Percentiles rank a stretch among this genome's conserved stretches.
Conservation (phyloP, 2,329 filamentous ascomycete species). For the Epichloe scottii region DNA sequence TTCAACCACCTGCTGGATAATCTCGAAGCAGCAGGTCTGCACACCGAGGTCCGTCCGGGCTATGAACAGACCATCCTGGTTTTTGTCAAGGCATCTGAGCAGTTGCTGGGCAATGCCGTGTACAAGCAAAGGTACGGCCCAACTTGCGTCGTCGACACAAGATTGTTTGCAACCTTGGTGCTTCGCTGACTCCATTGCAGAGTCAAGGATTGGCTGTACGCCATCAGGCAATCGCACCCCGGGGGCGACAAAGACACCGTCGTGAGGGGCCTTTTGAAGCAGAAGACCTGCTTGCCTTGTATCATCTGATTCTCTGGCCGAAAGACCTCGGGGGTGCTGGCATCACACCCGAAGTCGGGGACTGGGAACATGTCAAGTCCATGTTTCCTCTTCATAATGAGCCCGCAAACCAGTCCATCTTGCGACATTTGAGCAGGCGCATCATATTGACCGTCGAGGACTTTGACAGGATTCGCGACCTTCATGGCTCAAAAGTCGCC, state of each 20-base stretch:
- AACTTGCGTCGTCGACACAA: neutral
- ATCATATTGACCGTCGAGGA: conserved; percentile 37
- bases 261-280: conserved; percentile 42
- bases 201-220: conserved; percentile 64
- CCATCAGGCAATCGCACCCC: conserved; percentile 52
- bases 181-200: conserved; percentile 23
- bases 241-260: conserved; percentile 38
- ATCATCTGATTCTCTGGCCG: conserved; percentile 51
- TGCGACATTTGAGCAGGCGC: conserved; percentile 42
- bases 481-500: conserved; percentile 51
- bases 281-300: conserved; percentile 58
- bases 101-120: conserved; percentile 51
- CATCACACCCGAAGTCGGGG: conserved; percentile 43
- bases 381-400: conserved; percentile 53
- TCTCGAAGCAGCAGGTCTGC: conserved; percentile 49
- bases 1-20: conserved; percentile 39
- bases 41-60: conserved; percentile 60
- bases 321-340: conserved; percentile 48
- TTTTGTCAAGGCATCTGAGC: conserved; percentile 51
- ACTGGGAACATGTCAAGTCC: conserved; percentile 47
- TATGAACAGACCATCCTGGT: conserved; percentile 54
- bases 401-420: conserved; percentile 39
- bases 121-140: conserved; percentile 48
- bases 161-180: neutral
- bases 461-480: conserved; percentile 46